A percentile compares a stretch with the other conserved stretches of the same genome.
These are phyloP conservation scores for Arabis hirsuta DNA, from an alignment of 345 rosid species.

Conservation along the genomic window DNA sequence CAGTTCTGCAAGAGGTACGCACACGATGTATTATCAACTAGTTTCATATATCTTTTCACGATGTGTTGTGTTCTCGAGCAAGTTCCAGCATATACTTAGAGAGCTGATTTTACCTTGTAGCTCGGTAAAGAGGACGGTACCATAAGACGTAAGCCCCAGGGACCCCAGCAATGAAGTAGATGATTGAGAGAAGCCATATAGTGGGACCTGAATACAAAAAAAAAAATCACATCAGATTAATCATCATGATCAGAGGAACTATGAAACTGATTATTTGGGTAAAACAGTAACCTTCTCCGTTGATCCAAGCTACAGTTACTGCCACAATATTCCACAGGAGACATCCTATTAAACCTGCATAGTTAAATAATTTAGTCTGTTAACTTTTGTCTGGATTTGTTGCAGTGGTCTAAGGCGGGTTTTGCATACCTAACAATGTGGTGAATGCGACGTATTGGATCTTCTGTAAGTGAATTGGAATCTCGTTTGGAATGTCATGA, in stretches of 20 bases:
- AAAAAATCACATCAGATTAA: slow-evolving; percentile 27
- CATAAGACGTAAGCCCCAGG: slow-evolving; percentile 91
- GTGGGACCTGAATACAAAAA: slow-evolving; percentile 62
- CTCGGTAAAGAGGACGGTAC: slow-evolving; percentile 97
- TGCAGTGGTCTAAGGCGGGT: slow-evolving; percentile 14
- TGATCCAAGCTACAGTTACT: slow-evolving; percentile 84
- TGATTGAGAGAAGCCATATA: slow-evolving; percentile 94
- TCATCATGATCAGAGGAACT: slow-evolving; percentile 11
- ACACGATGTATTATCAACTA: slow-evolving; percentile 18
- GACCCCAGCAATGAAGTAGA: slow-evolving; percentile 84
- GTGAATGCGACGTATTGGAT: slow-evolving; percentile 90
- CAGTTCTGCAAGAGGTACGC: slow-evolving; percentile 71
- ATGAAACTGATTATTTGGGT: slow-evolving; percentile 15
- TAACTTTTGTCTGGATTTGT: background rate
- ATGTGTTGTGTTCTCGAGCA: background rate
- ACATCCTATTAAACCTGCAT: slow-evolving; percentile 77
- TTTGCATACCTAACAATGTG: slow-evolving; percentile 73
- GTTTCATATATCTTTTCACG: slow-evolving; percentile 1
- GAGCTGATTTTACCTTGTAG: slow-evolving; percentile 71
- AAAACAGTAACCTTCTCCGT: slow-evolving; percentile 73
- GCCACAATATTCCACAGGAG: slow-evolving; percentile 92
- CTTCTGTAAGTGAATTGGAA: slow-evolving; percentile 89
- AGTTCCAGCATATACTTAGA: slow-evolving; percentile 21
- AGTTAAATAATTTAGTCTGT: slow-evolving; percentile 8
- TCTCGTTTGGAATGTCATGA: slow-evolving; percentile 91